Percentiles rank a stretch among this genome's conserved stretches.
phyloP scores from a whole-genome alignment of 805 yeast genomes.

The Blastobotrys peoriensis region DNA sequence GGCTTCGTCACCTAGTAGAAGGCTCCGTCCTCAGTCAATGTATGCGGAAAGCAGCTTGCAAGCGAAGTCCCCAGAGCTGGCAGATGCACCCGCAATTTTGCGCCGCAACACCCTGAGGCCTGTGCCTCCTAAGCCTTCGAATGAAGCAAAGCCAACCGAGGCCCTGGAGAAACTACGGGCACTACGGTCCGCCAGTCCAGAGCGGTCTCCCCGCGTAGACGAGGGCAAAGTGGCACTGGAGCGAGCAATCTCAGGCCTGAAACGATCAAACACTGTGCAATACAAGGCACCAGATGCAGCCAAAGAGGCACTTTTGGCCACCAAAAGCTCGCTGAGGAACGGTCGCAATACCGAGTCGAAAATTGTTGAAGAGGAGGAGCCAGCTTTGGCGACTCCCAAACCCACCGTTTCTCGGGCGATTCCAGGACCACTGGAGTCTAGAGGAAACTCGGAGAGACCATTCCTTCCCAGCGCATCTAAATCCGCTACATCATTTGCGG shows the following conservation, averaged over 20 bases:
- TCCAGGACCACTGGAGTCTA: too few species aligned
- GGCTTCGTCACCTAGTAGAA: background rate
- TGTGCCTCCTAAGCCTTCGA: constrained; percentile 11
- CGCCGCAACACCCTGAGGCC: constrained; percentile 5
- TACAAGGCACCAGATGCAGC: constrained; percentile 17
- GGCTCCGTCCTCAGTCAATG: background rate
- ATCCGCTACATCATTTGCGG: constrained; percentile 7
- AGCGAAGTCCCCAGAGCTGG: background rate
- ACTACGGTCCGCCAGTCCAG: constrained; percentile 16
- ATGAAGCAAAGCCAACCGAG: constrained; percentile 10
- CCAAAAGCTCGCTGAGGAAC: constrained; percentile 13
- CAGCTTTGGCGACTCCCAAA: background rate
- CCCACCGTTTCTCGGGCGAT: background rate
- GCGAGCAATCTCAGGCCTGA: constrained; percentile 17
- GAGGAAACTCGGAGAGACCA: background rate
- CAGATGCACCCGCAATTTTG: constrained; percentile 7
- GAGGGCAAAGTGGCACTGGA: constrained; percentile 17
- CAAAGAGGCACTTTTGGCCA: constrained; percentile 13
- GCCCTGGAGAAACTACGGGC: constrained; percentile 16
- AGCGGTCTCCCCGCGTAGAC: constrained; percentile 9
- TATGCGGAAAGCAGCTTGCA: background rate
- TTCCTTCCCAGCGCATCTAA: too few species aligned
- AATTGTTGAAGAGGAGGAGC: constrained; percentile 1
- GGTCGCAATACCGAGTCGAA: background rate
- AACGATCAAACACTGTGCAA: constrained; percentile 18